Conservation (phyloP, 306 rosid species). For the Quercus glauca region DNA sequence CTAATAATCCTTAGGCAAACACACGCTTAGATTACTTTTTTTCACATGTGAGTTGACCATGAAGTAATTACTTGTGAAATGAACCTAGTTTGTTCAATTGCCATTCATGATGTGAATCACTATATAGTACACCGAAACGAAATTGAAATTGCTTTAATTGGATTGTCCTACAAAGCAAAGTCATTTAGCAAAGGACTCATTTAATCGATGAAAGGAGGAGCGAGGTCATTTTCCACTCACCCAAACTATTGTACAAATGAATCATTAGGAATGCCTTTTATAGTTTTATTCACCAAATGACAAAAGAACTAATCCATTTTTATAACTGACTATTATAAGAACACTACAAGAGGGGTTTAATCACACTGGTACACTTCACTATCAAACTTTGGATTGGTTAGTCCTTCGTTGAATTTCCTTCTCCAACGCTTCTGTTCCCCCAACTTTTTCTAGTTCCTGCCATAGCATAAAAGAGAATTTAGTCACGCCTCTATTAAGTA, state of each 20-base stretch:
- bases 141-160: too few species aligned
- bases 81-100: too few species aligned
- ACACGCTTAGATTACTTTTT: too few species aligned
- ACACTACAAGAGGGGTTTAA: too few species aligned
- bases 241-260: neutral
- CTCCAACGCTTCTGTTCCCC: slow-evolving; percentile 78
- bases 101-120: too few species aligned
- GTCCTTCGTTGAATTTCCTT: slow-evolving; percentile 48
- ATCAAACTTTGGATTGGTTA: neutral
- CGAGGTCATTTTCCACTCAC: neutral
- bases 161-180: too few species aligned
- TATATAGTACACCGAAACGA: too few species aligned
- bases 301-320: neutral
- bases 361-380: too few species aligned
- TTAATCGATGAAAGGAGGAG: neutral
- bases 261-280: neutral
- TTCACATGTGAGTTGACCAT: too few species aligned
- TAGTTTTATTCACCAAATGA: neutral
- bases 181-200: too few species aligned
- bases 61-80: too few species aligned
- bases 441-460: slow-evolving; percentile 93
- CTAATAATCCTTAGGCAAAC: too few species aligned
- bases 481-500: neutral
- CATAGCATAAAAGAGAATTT: slow-evolving; percentile 1
- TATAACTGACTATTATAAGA: neutral